Percentiles rank a stretch among this genome's conserved stretches.
phyloP scores from a whole-genome alignment of 495 filamentous ascomycete species.

The Hapsidospora chrysogenum region DNA sequence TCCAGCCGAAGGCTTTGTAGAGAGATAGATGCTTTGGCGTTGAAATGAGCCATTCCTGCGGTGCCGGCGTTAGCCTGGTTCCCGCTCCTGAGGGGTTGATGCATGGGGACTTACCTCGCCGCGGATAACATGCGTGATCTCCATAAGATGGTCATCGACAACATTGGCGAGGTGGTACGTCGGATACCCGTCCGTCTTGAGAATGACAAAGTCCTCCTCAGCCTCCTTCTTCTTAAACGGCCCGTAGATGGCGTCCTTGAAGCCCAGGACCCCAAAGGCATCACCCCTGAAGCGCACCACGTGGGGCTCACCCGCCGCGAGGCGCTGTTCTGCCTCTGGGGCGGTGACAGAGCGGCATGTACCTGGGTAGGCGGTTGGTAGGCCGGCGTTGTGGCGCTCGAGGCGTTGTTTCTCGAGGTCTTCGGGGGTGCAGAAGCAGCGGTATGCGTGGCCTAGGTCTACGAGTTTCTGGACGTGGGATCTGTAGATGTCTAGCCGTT shows the following conservation, averaged over 20 bases:
- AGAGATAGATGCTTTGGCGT: conserved; percentile 79
- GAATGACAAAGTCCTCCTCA: conserved; percentile 48
- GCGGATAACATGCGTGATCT: conserved; percentile 88
- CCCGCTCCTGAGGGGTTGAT: background rate
- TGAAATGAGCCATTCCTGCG: conserved; percentile 78
- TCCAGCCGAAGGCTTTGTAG: conserved; percentile 81
- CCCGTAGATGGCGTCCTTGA: conserved; percentile 65
- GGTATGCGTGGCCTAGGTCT: conserved; percentile 57
- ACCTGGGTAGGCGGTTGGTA: conserved; percentile 58
- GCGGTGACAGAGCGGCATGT: conserved; percentile 49
- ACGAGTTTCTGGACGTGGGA: conserved; percentile 57
- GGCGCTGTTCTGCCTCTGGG: conserved; percentile 52
- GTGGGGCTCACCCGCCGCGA: conserved; percentile 49
- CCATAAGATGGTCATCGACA: conserved; percentile 86
- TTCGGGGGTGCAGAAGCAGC: conserved; percentile 77
- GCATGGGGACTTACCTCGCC: conserved; percentile 42
- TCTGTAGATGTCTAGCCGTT: conserved; percentile 58
- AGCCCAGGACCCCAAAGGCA: conserved; percentile 29
- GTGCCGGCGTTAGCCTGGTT: conserved; percentile 1
- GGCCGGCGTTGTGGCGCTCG: conserved; percentile 38
- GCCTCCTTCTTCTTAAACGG: conserved; percentile 26
- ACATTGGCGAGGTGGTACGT: conserved; percentile 98
- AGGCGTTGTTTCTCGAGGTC: conserved; percentile 47
- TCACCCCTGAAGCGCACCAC: conserved; percentile 59
- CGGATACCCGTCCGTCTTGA: conserved; percentile 81